phyloP scores from a whole-genome alignment of 164 flowering plant genomes.

The Protea cynaroides region DNA sequence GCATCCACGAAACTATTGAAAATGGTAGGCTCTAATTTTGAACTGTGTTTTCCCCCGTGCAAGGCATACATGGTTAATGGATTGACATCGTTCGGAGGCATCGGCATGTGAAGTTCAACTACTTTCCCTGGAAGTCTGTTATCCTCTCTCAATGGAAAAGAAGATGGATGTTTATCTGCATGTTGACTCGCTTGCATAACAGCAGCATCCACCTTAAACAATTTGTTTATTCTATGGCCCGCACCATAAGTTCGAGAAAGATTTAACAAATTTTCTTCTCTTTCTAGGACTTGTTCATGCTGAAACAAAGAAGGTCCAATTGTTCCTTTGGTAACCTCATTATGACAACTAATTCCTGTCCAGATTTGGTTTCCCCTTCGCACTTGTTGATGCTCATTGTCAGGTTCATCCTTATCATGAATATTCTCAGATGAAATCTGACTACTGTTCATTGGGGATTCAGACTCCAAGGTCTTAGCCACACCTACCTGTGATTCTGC shows the following conservation, averaged over 20 bases:
- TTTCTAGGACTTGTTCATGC: slow-evolving; percentile 25
- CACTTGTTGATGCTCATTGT: slow-evolving; percentile 24
- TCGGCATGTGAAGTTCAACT: slow-evolving; percentile 18
- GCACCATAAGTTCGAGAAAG: slow-evolving; percentile 29
- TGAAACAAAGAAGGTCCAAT: slow-evolving; percentile 23
- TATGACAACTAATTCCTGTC: slow-evolving; percentile 32
- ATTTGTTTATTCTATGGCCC: slow-evolving; percentile 9
- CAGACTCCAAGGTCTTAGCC: slow-evolving; percentile 18
- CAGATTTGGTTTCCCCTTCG: slow-evolving; percentile 24
- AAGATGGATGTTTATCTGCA: slow-evolving; percentile 24
- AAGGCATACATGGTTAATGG: slow-evolving; percentile 17
- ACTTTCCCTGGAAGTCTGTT: slow-evolving; percentile 34
- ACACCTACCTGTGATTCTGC: slow-evolving; percentile 29
- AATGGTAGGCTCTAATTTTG: slow-evolving; percentile 6
- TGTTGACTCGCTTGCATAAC: slow-evolving; percentile 25
- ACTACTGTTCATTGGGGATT: slow-evolving; percentile 16
- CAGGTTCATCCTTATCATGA: slow-evolving; percentile 27
- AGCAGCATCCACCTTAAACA: slow-evolving; percentile 11
- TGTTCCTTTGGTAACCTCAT: slow-evolving; percentile 33
- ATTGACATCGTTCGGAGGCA: slow-evolving; percentile 28
- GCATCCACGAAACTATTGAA: slow-evolving; percentile 6
- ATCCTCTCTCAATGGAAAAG: slow-evolving; percentile 27
- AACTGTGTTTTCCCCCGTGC: slow-evolving; percentile 26
- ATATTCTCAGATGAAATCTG: slow-evolving; percentile 27
- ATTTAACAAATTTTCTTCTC: slow-evolving; percentile 29